Evolutionary conservation across 352 stramenopile genomes (phyloP), one percentile per base, ranked within the genome.

Genomic region (Globisporangium takayamanum): DNA sequence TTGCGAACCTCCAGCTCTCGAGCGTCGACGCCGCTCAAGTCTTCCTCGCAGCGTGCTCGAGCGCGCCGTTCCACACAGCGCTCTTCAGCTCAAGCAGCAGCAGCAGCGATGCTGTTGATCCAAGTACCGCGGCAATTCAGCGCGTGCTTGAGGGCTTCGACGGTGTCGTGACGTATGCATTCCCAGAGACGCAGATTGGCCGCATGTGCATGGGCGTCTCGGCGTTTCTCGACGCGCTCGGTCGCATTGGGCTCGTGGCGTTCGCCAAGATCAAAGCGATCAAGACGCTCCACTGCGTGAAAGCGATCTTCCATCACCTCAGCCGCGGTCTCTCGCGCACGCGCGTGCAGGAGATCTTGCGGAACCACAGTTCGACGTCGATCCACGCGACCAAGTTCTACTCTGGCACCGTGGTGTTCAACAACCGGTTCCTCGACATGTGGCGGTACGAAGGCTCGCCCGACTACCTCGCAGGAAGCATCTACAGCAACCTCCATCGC

Each of bases 361-460:
- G 78, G 26, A 92, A 84, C 52, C 78, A 90, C 52, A 75, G 79
- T 5, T 76, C 78, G 11, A 78, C 73, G 10, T 84, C 78, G 10
- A 74, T 90, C 51, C 76, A 89, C 64, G 76, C 76, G 26, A 68
- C 78, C 14, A 83, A 80, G 42, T 89, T 92, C 48, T 90, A 89
- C 64, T 81, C 73, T 0, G 80, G 82, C 25, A 84, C 77, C 5
- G 78, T 89, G 28, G 64, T 74, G n/a, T 90, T 92, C 66, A 88
- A 74, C 62, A 87, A 87, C 68, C 82, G 79, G 48, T 92, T 89
- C 45, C 70, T 92, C 39, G 80, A 88, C 57, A 87, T 90, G 77
- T 92, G 82, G 82, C 69, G 78, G 18, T 80, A 87, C 53, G 82
- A 92, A 70, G 82, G 78, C 22, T 92, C 79, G 3, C 80, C 80